Evolutionary conservation across 2,329 filamentous ascomycete genomes (phyloP).

Genomic region (Alternaria hordeiaustralica): DNA sequence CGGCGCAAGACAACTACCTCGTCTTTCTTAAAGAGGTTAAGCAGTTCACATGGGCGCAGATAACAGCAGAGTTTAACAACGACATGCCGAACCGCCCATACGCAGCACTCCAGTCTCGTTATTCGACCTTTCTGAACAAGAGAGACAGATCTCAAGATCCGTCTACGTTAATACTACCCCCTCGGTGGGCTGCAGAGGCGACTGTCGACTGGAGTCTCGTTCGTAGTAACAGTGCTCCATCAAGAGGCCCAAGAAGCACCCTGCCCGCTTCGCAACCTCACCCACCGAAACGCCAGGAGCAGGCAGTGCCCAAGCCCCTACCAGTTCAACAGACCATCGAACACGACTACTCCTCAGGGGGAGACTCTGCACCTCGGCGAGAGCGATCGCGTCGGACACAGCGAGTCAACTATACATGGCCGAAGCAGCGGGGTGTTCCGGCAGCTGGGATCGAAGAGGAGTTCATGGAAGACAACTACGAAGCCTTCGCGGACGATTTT

Average conservation of each 20-base stretch:
- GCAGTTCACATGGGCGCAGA: slow-evolving; percentile 44
- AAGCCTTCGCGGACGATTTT: not conserved
- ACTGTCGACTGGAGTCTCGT: slow-evolving; percentile 29
- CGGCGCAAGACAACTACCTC: slow-evolving; percentile 42
- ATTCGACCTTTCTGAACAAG: slow-evolving; percentile 35
- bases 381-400: slow-evolving; percentile 31
- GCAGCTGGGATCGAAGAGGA: not conserved
- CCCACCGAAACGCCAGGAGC: not conserved
- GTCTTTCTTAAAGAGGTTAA: slow-evolving; percentile 52
- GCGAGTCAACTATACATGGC: slow-evolving; percentile 38
- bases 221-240: slow-evolving; percentile 12
- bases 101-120: slow-evolving; percentile 32
- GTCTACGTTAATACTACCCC: slow-evolving; percentile 24
- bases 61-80: slow-evolving; percentile 32
- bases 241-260: not conserved
- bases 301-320: not conserved
- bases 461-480: slow-evolving; percentile 5
- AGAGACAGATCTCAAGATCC: slow-evolving; percentile 36
- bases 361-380: slow-evolving; percentile 20
- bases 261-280: not conserved
- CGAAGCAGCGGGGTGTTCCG: slow-evolving; percentile 12
- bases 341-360: slow-evolving; percentile 26
- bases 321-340: slow-evolving; percentile 8
- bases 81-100: slow-evolving; percentile 44
- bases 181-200: slow-evolving; percentile 35